Percentiles rank a stretch among this genome's conserved stretches.
phyloP scores from a whole-genome alignment of 176 grass and related monocot species.

The Tillandsia leiboldiana region DNA sequence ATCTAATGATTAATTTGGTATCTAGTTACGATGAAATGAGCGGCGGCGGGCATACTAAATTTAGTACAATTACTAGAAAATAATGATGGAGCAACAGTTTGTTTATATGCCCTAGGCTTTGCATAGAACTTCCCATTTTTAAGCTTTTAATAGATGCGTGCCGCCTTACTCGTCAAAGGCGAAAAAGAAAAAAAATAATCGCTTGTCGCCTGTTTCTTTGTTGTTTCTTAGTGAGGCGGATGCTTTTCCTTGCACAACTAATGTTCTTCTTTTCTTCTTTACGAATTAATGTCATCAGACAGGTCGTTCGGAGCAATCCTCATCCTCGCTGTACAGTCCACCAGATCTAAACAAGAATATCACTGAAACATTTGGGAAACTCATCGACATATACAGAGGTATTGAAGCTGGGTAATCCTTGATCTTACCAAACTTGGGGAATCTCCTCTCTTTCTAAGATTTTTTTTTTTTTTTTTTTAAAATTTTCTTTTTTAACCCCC shows the following conservation, averaged over 20 bases:
- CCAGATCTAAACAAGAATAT: slow-evolving; percentile 79
- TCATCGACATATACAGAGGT: slow-evolving; percentile 90
- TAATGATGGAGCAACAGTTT: neutral
- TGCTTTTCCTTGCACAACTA: neutral
- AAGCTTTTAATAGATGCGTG: neutral
- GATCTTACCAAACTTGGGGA: neutral
- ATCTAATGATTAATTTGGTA: neutral
- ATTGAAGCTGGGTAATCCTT: slow-evolving; percentile 4
- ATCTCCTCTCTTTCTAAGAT: neutral
- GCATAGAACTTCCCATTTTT: neutral
- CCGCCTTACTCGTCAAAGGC: neutral
- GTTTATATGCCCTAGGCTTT: neutral
- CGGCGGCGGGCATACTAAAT: neutral
- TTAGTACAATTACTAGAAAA: neutral
- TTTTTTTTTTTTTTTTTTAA: slow-evolving; percentile 6
- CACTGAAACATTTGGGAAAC: slow-evolving; percentile 82
- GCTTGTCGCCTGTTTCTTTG: neutral
- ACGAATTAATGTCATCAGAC: slow-evolving; percentile 30
- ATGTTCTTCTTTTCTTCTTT: slow-evolving; percentile 12
- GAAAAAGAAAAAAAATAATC: neutral
- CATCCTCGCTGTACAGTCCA: slow-evolving; percentile 36
- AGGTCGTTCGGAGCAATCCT: slow-evolving; percentile 36
- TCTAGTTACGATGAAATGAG: neutral
- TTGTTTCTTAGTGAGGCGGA: too few species aligned
- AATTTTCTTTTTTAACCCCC: neutral